Evolutionary conservation across 768 basidiomycete species (phyloP).

Genomic region (Auricularia heimuer): DNA sequence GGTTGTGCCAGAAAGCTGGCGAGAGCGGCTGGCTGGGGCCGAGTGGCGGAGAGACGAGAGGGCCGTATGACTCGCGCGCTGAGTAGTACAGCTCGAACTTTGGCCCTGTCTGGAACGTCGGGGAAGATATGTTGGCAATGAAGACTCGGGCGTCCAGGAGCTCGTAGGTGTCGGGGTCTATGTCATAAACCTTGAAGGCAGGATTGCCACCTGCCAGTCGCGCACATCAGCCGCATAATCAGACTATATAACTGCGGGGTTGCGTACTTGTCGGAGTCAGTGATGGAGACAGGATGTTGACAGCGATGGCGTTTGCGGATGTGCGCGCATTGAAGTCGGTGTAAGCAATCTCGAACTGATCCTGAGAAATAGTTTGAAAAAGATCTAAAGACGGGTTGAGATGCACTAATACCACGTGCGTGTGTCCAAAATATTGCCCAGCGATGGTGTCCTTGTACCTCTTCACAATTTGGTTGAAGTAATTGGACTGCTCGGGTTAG

Average conservation of each 20-base stretch:
- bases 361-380: constrained; percentile 20
- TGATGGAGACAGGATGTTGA: constrained; percentile 44
- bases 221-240: neutral
- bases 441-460: constrained; percentile 51
- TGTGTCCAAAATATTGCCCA: constrained; percentile 54
- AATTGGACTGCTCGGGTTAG: constrained; percentile 37
- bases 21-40: constrained; percentile 29
- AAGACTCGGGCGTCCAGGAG: constrained; percentile 48
- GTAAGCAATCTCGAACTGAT: constrained; percentile 53
- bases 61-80: constrained; percentile 41
- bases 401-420: constrained; percentile 27
- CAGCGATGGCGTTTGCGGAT: constrained; percentile 35
- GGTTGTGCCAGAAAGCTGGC: constrained; percentile 50
- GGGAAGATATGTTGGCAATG: constrained; percentile 32
- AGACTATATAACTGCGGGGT: neutral
- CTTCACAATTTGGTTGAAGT: constrained; percentile 52
- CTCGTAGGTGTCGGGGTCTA: constrained; percentile 59
- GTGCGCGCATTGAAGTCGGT: constrained; percentile 39
- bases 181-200: constrained; percentile 50
- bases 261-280: constrained; percentile 45
- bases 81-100: constrained; percentile 39
- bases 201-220: constrained; percentile 37
- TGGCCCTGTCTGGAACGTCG: constrained; percentile 34
- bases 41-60: constrained; percentile 25
- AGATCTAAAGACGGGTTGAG: neutral